phyloP scores from a whole-genome alignment of 257 asterid species.

The Ehretia macrophylla region DNA sequence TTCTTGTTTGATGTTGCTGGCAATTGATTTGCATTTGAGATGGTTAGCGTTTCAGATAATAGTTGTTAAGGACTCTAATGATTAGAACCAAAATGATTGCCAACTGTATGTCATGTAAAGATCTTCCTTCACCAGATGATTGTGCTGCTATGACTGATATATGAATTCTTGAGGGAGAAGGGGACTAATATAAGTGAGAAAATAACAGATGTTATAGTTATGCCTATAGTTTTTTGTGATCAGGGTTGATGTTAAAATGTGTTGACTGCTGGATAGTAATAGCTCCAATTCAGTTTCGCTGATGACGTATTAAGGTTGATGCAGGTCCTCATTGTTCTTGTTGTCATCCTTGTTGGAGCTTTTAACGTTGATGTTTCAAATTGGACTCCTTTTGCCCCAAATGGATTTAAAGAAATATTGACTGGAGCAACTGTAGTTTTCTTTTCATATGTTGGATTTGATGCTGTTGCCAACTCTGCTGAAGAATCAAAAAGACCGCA shows the following conservation, averaged over 20 bases:
- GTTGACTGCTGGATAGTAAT: not conserved
- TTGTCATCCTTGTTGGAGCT: conserved; percentile 73
- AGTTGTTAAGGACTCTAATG: too few relatives aligned
- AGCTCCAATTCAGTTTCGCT: conserved; percentile 18
- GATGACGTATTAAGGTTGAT: conserved; percentile 20
- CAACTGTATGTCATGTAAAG: too few relatives aligned
- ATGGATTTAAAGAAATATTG: conserved; percentile 61
- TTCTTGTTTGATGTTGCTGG: not conserved
- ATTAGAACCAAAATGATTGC: too few relatives aligned
- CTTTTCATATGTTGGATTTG: conserved; percentile 97
- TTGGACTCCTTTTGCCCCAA: conserved; percentile 91
- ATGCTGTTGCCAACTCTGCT: conserved; percentile 98
- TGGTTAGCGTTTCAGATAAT: not conserved
- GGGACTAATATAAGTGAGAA: too few relatives aligned
- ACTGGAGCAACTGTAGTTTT: conserved; percentile 96
- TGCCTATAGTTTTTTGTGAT: too few relatives aligned
- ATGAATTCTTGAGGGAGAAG: too few relatives aligned
- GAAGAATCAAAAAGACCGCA: conserved; percentile 96
- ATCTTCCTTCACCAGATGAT: too few relatives aligned
- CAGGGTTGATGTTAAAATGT: too few relatives aligned
- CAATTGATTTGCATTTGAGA: not conserved
- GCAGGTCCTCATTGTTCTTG: conserved; percentile 80
- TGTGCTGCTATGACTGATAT: too few relatives aligned
- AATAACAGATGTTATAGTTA: too few relatives aligned
- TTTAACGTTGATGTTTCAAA: conserved; percentile 79